phyloP scores from a whole-genome alignment of 208 protist genomes.

The Crithidia thermophila region DNA sequence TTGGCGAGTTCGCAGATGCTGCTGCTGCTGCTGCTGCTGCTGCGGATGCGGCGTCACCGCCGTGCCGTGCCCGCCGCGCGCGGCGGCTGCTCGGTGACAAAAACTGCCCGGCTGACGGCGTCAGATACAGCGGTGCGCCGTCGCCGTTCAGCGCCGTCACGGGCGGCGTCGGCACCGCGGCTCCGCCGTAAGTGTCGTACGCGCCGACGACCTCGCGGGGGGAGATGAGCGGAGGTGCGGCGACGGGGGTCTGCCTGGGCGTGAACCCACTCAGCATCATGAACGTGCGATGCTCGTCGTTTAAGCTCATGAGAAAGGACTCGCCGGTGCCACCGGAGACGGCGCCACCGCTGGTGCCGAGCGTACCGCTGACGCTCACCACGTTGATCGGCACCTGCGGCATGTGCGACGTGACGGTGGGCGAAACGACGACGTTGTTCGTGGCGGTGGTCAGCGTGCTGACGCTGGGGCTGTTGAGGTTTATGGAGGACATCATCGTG shows the following conservation, averaged over 20 bases:
- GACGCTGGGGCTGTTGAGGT: slow-evolving; percentile 12
- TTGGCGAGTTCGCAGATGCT: background rate
- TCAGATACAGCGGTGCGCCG: too few species aligned
- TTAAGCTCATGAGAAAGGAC: slow-evolving; percentile 4
- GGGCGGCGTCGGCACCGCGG: too few species aligned
- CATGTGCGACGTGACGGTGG: too few species aligned
- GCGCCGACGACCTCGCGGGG: background rate
- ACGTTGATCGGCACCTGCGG: too few species aligned
- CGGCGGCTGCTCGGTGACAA: too few species aligned
- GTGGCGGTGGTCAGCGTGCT: slow-evolving; percentile 4
- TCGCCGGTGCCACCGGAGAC: background rate
- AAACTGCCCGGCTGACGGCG: too few species aligned
- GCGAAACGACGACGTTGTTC: background rate
- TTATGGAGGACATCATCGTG: slow-evolving; percentile 21
- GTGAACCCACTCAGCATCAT: slow-evolving; percentile 18
- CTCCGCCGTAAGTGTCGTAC: background rate
- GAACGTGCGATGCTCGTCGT: slow-evolving; percentile 8
- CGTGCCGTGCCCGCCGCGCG: too few species aligned
- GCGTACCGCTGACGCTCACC: slow-evolving; percentile 6
- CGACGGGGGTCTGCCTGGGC: slow-evolving; percentile 1
- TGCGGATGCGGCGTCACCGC: too few species aligned
- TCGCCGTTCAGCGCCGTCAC: too few species aligned
- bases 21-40: too few species aligned
- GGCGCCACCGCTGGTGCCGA: background rate
- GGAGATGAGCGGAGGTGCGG: slow-evolving; percentile 3